phyloP scores from a whole-genome alignment of 1,284 basidiomycete genomes.

The Naganishia sp. region DNA sequence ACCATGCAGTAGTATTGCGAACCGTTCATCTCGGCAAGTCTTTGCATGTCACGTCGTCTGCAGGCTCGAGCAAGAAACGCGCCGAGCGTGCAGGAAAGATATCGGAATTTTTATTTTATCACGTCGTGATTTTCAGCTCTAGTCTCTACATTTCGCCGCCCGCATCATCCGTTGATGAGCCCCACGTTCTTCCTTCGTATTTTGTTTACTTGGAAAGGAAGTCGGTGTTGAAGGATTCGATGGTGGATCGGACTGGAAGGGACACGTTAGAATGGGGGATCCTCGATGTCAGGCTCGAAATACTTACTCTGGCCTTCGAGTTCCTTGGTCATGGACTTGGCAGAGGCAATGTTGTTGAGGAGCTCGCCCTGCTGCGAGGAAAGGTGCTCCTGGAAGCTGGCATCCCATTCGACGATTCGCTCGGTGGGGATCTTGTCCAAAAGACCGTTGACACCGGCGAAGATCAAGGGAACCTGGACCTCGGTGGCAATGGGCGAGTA shows the following conservation, averaged over 20 bases:
- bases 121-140: constrained; percentile 28
- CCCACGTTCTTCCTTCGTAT: constrained; percentile 11
- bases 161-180: constrained; percentile 12
- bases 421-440: constrained; percentile 91
- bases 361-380: constrained; percentile 64
- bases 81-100: not conserved
- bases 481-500: constrained; percentile 78
- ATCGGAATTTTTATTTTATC: constrained; percentile 27
- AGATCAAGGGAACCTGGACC: constrained; percentile 97
- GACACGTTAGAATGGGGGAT: not conserved
- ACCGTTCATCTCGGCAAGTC: not conserved
- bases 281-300: not conserved
- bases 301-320: constrained; percentile 34
- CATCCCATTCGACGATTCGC: constrained; percentile 92
- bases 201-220: constrained; percentile 31
- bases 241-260: constrained; percentile 26
- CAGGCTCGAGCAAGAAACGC: not conserved
- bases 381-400: constrained; percentile 79
- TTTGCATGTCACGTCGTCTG: not conserved
- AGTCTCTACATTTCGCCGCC: constrained; percentile 27
- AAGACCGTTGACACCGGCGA: constrained; percentile 98
- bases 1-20: too few relatives aligned
- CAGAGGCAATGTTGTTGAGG: constrained; percentile 53
- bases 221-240: constrained; percentile 30
- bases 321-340: constrained; percentile 35